Base-by-base conservation (phyloP, 129 eudicot species). In the Cynara cardunculus region DNA sequence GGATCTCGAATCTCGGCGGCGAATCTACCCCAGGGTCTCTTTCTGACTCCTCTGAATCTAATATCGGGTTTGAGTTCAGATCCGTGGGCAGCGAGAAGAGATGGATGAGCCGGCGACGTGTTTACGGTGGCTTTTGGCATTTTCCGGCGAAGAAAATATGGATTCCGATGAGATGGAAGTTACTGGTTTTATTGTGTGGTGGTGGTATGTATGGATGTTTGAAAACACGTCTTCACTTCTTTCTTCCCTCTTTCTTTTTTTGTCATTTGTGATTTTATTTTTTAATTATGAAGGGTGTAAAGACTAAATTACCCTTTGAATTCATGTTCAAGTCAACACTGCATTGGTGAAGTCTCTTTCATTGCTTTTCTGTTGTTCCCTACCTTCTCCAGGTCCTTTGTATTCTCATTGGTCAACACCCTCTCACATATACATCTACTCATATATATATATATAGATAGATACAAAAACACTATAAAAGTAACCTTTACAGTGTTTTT, bases 1-100 rank as follows among this genome's bases (percentile, higher is more conserved):
- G 88, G 88, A 78, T 85, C 88, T 44, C 88, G 28, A 11, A 85
- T 85, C 71, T 85, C 88, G 14, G 88, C 88, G 1, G 86, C 86
- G 37, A 61, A 85, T n/a, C 81, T 32, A 14, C 88, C 88, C 88
- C 88, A 85, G 19, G 88, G 88, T 34, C 86, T 14, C 11, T 77
- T 83, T 41, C 86, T 65, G 0, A 83, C 82, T 0, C 86, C 82
- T 83, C 86, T 71, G 56, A 16, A 83, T 25, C 74, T 83, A 26
- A 83, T 46, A 9, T 83, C 86, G 2, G 82, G 64, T 14, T 53
- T 68, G 75, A 72, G 28, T 72, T 37, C 80, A 18, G 84, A 39
- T 62, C 49, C 39, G 61, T 67, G 41, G 25, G 78, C 13, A 5
- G 19, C 25, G 6, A 12, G 5, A 18, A n/a, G 59, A 4, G 76